These are phyloP conservation scores for Paramecium biaurelia DNA, from an alignment of 73 alveolate genomes.

Conservation along the genomic window DNA sequence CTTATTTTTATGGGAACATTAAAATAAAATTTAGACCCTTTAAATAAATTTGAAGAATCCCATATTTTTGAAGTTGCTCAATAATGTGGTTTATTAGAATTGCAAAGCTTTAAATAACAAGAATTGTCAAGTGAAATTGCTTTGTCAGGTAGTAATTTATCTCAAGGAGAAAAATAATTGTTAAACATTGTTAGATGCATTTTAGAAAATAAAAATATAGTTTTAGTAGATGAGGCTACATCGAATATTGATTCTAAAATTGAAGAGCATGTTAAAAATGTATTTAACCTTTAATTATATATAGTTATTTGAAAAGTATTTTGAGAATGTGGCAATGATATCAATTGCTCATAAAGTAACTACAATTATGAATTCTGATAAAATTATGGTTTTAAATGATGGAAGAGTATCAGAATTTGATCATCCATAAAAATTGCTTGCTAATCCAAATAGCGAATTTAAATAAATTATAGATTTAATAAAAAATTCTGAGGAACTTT, in stretches of 20 bases:
- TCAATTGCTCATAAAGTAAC: slow-evolving; percentile 72
- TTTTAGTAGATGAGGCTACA: slow-evolving; percentile 76
- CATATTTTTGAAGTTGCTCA: not conserved
- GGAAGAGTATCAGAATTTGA: slow-evolving; percentile 54
- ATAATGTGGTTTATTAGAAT: not conserved
- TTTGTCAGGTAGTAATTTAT: slow-evolving; percentile 31
- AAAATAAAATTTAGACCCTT: slow-evolving; percentile 90
- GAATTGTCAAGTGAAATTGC: not conserved
- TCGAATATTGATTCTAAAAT: slow-evolving; percentile 69
- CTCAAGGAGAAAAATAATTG: slow-evolving; percentile 70
- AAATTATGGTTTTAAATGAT: slow-evolving; percentile 34
- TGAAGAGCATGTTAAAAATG: slow-evolving; percentile 65
- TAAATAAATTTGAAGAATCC: not conserved
- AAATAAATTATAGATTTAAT: not conserved
- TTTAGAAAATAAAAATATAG: slow-evolving; percentile 61
- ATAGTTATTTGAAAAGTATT: slow-evolving; percentile 57
- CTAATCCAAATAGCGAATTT: not conserved
- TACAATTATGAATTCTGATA: slow-evolving; percentile 67
- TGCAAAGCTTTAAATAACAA: not conserved
- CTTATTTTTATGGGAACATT: slow-evolving; percentile 79
- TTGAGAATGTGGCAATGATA: slow-evolving; percentile 60
- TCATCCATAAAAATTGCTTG: not conserved
- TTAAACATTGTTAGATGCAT: slow-evolving; percentile 62
- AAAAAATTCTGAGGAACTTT: not conserved
- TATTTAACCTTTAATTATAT: slow-evolving; percentile 29